These are phyloP conservation scores for Blastobotrys chiropterorum DNA, from an alignment of 805 yeast species.

Conservation along the genomic window DNA sequence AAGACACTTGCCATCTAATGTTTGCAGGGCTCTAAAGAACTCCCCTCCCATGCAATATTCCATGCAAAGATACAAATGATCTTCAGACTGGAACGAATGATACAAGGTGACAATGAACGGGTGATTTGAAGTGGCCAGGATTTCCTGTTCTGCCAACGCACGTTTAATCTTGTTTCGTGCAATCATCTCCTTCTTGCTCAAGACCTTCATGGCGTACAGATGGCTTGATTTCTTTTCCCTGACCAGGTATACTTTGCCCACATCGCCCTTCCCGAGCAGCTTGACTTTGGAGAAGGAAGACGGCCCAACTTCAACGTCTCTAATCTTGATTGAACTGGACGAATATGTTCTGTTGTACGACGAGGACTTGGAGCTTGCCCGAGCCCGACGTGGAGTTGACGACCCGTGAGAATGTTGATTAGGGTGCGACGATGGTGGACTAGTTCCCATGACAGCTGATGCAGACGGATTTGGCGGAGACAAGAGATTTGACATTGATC, in stretches of 20 bases:
- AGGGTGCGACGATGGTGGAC: neutral
- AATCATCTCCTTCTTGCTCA: slow-evolving; percentile 89
- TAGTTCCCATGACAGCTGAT: neutral
- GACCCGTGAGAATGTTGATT: neutral
- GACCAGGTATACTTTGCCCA: slow-evolving; percentile 92
- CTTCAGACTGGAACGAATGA: slow-evolving; percentile 94
- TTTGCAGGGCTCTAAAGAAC: slow-evolving; percentile 91
- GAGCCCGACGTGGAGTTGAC: slow-evolving; percentile 3
- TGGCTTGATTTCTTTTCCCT: slow-evolving; percentile 69
- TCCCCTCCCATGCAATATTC: slow-evolving; percentile 99
- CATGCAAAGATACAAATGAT: slow-evolving; percentile 88
- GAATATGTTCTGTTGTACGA: slow-evolving; percentile 57
- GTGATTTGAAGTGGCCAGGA: slow-evolving; percentile 88
- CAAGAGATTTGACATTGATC: too few relatives aligned
- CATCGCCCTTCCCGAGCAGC: slow-evolving; percentile 94
- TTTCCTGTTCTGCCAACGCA: slow-evolving; percentile 94
- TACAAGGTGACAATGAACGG: slow-evolving; percentile 95
- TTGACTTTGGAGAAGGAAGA: slow-evolving; percentile 83
- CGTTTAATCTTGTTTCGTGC: slow-evolving; percentile 91
- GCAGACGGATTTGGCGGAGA: neutral
- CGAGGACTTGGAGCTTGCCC: slow-evolving; percentile 41
- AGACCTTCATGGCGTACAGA: slow-evolving; percentile 87
- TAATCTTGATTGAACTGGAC: slow-evolving; percentile 63
- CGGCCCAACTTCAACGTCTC: slow-evolving; percentile 78
- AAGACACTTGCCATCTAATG: slow-evolving; percentile 79